Evolutionary conservation across 179 eudicot genomes (phyloP).

Genomic region (Spergularia azorica): DNA sequence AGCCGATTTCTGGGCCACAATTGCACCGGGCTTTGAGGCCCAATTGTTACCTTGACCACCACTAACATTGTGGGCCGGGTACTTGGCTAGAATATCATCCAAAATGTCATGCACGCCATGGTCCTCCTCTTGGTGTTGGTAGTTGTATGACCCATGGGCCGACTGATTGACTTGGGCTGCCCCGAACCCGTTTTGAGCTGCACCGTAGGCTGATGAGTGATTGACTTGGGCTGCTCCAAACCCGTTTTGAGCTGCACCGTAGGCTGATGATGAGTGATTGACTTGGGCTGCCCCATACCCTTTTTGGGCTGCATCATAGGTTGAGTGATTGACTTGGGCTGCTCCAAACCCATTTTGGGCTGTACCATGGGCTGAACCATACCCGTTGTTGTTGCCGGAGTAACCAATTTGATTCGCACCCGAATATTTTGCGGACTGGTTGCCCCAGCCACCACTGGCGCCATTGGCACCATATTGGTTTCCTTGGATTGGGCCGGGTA

Average conservation of each 20-base stretch:
- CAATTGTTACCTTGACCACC: conserved; percentile 20
- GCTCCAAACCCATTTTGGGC: not conserved
- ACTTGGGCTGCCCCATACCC: not conserved
- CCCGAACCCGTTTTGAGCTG: conserved; percentile 9
- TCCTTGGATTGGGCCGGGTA: not conserved
- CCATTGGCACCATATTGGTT: conserved; percentile 1
- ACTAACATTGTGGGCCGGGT: conserved; percentile 32
- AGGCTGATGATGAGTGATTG: too few species aligned
- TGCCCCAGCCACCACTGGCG: not conserved
- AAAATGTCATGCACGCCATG: conserved; percentile 28
- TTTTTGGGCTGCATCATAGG: not conserved
- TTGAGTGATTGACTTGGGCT: conserved; percentile 6
- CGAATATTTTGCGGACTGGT: conserved; percentile 4
- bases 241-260: not conserved
- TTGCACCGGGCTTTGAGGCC: conserved; percentile 1
- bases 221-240: conserved; percentile 5
- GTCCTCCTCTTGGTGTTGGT: conserved; percentile 3
- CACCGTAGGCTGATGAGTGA: not conserved
- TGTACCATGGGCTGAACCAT: not conserved
- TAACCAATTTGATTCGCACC: conserved; percentile 10
- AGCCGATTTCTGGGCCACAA: conserved; percentile 12
- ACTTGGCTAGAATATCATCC: conserved; percentile 37
- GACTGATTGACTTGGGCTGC: not conserved
- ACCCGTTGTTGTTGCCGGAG: not conserved
- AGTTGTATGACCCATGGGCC: not conserved